These are phyloP conservation scores for Ceratocystis ficicola DNA, from an alignment of 2,329 filamentous ascomycete genomes.

Conservation along the genomic window DNA sequence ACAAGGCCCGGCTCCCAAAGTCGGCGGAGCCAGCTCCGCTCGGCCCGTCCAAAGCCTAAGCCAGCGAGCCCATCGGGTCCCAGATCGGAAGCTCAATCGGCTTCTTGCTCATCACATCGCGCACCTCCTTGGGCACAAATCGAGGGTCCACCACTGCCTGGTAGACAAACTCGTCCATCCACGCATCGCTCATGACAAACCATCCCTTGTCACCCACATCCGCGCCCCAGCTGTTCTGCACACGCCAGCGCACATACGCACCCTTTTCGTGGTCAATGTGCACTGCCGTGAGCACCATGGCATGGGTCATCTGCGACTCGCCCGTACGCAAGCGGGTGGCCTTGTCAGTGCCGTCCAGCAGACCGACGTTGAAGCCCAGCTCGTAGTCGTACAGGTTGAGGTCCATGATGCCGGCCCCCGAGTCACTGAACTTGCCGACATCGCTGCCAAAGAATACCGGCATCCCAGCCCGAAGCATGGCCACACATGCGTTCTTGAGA, in stretches of 20 bases:
- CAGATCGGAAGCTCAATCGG: slow-evolving; percentile 61
- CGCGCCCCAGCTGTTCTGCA: slow-evolving; percentile 77
- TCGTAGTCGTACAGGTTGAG: slow-evolving; percentile 63
- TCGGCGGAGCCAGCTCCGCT: too few species aligned
- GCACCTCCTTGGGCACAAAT: slow-evolving; percentile 52
- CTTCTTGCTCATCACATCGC: slow-evolving; percentile 57
- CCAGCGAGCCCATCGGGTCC: slow-evolving; percentile 69
- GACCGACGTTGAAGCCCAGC: slow-evolving; percentile 65
- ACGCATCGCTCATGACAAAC: slow-evolving; percentile 77
- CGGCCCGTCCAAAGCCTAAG: slow-evolving; percentile 31
- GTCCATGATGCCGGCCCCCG: slow-evolving; percentile 63
- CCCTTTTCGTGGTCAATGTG: slow-evolving; percentile 55
- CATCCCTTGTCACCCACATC: slow-evolving; percentile 62
- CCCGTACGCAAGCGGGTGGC: slow-evolving; percentile 59
- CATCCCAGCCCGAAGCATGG: slow-evolving; percentile 64
- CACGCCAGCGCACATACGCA: slow-evolving; percentile 63
- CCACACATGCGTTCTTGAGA: slow-evolving; percentile 61
- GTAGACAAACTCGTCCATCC: slow-evolving; percentile 73
- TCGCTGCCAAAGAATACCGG: slow-evolving; percentile 85
- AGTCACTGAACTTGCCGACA: slow-evolving; percentile 70
- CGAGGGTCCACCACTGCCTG: slow-evolving; percentile 72
- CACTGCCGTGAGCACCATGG: slow-evolving; percentile 81
- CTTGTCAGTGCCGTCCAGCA: slow-evolving; percentile 59
- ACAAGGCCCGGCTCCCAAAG: background rate
- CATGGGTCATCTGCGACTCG: slow-evolving; percentile 78